Evolutionary conservation across 179 eudicot genomes (phyloP), one percentile per base, ranked within the genome.

Genomic region (Spinacia oleracea): DNA sequence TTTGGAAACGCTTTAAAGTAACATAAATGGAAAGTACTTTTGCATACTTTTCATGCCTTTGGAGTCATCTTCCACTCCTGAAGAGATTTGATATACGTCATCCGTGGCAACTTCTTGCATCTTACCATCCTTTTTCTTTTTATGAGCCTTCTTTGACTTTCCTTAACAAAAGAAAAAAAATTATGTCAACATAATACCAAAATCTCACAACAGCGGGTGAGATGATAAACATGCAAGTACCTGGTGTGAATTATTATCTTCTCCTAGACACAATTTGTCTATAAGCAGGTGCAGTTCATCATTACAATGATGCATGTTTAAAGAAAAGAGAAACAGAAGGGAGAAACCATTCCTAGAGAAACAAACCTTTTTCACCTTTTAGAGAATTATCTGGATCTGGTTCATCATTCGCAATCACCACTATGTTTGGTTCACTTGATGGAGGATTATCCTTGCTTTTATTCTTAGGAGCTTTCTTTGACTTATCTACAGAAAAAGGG

Each of bases 41-140:
- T 15, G 21, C 97, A 66, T 92, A 93, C 98, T 91, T 90, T 81
- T 91, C 96, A 92, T 92, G 80, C 98, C 98, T 79, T 80, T 87
- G 18, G 92, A 85, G 83, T 73, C 84, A 81, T 91, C 96, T 62
- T 91, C 97, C 31, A 92, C 97, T 45, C 91, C 98, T 32, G 91
- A 89, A 78, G 95, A 87, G 71, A 94, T 86, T 81, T 89, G 83
- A 86, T 88, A 89, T 72, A 86, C 85, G 62, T 84, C 89, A 45
- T 75, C 70, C 63, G 77, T 72, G 70, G 68, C 77, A 68, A 58
- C 77, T 81, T 78, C 87, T 71, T 25, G 84, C 75, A 50, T 81
- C 69, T 74, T 79, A 27, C 38, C 85, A 46, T 43, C 81, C 83
- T 81, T 87, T 68, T 81, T 84, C 32, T 56, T 74, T 79, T 82